Conservation (phyloP, 306 rosid genomes). For the Gillenia trifoliata region DNA sequence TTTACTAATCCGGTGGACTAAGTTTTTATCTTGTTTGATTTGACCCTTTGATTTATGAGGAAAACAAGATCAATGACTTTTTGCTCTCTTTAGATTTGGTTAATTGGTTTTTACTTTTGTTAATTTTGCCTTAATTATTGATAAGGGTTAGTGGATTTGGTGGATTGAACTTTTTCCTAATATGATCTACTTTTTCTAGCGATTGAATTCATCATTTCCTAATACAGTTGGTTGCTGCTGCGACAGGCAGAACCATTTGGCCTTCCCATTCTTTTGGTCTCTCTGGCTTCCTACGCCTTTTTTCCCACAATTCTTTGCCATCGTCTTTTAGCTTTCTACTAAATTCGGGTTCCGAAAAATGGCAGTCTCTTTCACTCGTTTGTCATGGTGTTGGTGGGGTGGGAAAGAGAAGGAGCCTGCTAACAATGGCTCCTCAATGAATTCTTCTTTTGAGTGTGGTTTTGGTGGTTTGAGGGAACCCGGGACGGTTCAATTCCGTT, state of each 20-base stretch:
- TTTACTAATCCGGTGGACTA: conserved; percentile 1
- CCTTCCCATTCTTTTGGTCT: conserved; percentile 27
- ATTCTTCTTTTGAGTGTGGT: conserved; percentile 55
- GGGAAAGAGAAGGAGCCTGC: conserved; percentile 66
- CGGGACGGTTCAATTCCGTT: conserved; percentile 54
- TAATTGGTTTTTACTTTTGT: not conserved
- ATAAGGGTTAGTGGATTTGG: conserved; percentile 23
- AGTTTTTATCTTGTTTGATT: not conserved
- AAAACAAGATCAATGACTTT: conserved; percentile 18
- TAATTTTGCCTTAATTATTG: not conserved
- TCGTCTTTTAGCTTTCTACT: conserved; percentile 5
- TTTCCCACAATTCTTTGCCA: conserved; percentile 20
- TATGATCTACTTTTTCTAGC: conserved; percentile 17
- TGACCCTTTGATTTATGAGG: conserved; percentile 28
- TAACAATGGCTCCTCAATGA: conserved; percentile 41
- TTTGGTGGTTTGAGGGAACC: conserved; percentile 44
- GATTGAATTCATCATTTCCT: conserved; percentile 37
- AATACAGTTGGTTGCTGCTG: conserved; percentile 53
- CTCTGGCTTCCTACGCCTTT: conserved; percentile 8
- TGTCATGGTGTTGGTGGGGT: conserved; percentile 71
- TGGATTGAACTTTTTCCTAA: conserved; percentile 29
- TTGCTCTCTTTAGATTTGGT: not conserved
- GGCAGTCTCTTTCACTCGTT: conserved; percentile 71
- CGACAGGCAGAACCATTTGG: conserved; percentile 63
- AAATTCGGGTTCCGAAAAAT: conserved; percentile 24